Base-by-base conservation (phyloP, 768 basidiomycete species). In the Russula earlei region DNA sequence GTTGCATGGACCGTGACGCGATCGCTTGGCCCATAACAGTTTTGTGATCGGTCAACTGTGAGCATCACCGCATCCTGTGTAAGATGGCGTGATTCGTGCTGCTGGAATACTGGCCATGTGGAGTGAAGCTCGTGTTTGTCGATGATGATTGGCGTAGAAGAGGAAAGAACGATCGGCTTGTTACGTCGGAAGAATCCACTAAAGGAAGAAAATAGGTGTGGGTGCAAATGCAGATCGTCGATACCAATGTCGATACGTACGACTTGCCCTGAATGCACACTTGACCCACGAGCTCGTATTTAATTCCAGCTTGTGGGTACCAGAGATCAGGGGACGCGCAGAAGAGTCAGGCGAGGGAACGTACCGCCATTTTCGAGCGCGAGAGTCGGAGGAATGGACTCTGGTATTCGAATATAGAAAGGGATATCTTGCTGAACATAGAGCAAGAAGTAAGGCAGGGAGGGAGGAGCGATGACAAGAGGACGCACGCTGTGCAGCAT, bases 101-200 rank as follows among this genome's bases (percentile, higher is more conserved):
- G 87, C 47, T 79, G 80, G 66, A 91, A 95, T 29, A 94, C 78
- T 2, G 93, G 92, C 93, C 93, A 96, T 1, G 89, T 85, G 4
- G 91, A 87, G 65, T 95, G 92, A 7, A 94, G 73, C 61, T 95
- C 93, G 65, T 95, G 92, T 69, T 95, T 96, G 74, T 91, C 87
- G 64, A 96, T 89, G 59, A 84, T 80, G 43, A 96, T 84, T 12
- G 77, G 72, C 33, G 87, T 80, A 19, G 80, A 75, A 12, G 83
- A 79, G n/a, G 83, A 80, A 29, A 81, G 70, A 41, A 88, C 78
- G 20, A 79, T 74, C 1, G 85, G 79, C 64, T 88, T 85, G 62
- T 86, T 83, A 59, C 85, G 83, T 34, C 90, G 88, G 54, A 95
- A 78, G 67, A 94, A 83, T 6, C 89, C 83, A 66, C 89, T 90